These are phyloP conservation scores for Voacanga thouarsii DNA, from an alignment of 257 asterid genomes.

Conservation along the genomic window DNA sequence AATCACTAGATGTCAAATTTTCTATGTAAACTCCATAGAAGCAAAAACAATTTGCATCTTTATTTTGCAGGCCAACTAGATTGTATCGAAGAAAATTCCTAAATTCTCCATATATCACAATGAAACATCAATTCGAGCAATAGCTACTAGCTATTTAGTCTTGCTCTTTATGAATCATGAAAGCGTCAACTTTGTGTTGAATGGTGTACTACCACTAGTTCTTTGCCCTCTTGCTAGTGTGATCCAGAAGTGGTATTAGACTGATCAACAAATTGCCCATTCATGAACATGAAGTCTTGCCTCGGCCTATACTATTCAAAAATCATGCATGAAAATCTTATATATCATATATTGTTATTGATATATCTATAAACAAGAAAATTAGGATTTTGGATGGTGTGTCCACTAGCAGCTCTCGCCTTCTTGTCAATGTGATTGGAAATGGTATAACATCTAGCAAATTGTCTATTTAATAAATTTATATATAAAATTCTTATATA, in stretches of 20 bases:
- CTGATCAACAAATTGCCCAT: neutral
- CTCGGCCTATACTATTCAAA: neutral
- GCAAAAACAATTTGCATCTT: slow-evolving; percentile 12
- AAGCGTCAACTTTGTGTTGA: slow-evolving; percentile 5
- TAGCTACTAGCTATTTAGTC: neutral
- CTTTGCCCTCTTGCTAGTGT: neutral
- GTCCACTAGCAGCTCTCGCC: no score
- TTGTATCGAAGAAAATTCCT: slow-evolving; percentile 37
- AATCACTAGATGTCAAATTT: slow-evolving; percentile 22
- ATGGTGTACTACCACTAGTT: neutral
- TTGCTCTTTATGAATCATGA: neutral
- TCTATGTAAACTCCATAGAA: slow-evolving; percentile 9
- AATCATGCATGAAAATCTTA: neutral
- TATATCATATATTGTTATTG: no score
- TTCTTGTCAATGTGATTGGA: no score
- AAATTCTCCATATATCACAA: slow-evolving; percentile 21
- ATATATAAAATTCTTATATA: no score
- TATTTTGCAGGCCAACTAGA: slow-evolving; percentile 61
- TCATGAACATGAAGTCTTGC: neutral
- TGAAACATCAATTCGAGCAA: neutral
- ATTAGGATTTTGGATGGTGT: no score
- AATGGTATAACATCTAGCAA: no score
- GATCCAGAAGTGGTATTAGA: neutral
- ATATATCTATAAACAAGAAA: no score
- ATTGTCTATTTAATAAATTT: no score